A percentile compares a stretch with the other conserved stretches of the same genome.
These are phyloP conservation scores for Phytophthora uliginosa DNA, from an alignment of 352 stramenopile genomes.

Conservation along the genomic window DNA sequence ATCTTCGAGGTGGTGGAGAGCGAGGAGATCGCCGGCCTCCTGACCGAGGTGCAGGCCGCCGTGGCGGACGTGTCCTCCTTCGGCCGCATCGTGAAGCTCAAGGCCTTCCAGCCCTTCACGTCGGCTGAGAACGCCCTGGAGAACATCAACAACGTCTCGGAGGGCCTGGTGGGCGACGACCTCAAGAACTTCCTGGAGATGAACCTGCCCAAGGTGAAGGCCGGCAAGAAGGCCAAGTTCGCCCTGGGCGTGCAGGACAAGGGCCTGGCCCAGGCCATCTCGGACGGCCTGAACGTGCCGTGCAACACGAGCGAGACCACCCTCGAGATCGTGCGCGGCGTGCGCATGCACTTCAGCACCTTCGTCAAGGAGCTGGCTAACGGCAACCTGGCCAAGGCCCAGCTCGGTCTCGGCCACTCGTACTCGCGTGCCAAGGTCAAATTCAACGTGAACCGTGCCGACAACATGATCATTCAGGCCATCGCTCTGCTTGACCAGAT, in stretches of 20 bases:
- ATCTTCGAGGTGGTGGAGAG: constrained; percentile 99
- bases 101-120: constrained; percentile 99
- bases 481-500: constrained; percentile 99
- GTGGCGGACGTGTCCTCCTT: constrained; percentile 97
- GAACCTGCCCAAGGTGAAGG: constrained; percentile 98
- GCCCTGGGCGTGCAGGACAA: constrained; percentile 95
- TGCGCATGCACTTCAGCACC: constrained; percentile 98
- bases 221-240: constrained; percentile 92
- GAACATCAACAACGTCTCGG: constrained; percentile 99
- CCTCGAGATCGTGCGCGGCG: constrained; percentile 97
- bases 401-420: constrained; percentile 99
- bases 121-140: constrained; percentile 99
- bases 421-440: constrained; percentile 99
- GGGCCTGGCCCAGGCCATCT: constrained; percentile 95
- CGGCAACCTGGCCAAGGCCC: constrained; percentile 97
- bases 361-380: constrained; percentile 98
- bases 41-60: constrained; percentile 92
- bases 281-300: constrained; percentile 94
- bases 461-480: constrained; percentile 99
- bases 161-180: constrained; percentile 94
- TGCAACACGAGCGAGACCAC: constrained; percentile 99
- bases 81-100: constrained; percentile 98
- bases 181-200: constrained; percentile 99
- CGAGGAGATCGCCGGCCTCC: constrained; percentile 96
- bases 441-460: constrained; percentile 99